Evolutionary conservation across 2,329 filamentous ascomycete genomes (phyloP), one percentile per base, ranked within the genome.

Genomic region (Emergomyces pasteurianus): DNA sequence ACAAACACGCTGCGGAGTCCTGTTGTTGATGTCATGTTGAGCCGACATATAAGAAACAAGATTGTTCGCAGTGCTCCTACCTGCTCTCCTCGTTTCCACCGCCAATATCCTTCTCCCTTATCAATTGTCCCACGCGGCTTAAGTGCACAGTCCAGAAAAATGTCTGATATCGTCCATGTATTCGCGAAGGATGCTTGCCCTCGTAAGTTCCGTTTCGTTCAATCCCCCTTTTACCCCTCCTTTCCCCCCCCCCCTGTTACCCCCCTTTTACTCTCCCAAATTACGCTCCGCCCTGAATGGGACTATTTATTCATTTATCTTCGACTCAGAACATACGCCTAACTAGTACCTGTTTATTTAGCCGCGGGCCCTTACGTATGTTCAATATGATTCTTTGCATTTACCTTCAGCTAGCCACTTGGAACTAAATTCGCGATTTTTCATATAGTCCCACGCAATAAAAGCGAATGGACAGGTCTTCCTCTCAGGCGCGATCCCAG

Each of bases 401-500:
- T 60, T 23, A 49, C 57, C 56, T 57, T 36, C 59, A 59, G 52
- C 31, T 46, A 47, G 18, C 26, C 53, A 34, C n/a, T 38, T 36
- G 50, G 28, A 16, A 26, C 28, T 52, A 40, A 43, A 18, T 8
- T n/a, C 34, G 18, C 21, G 31, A 43, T 43, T 26, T 52, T 16
- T 10, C 14, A 1, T 62, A 23, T 63, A 79, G 75, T 77, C 76
- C 69, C 78, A 79, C 76, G 87, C 86, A 68, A 86, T 90, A 73
- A 80, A 83, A 67, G 86, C 86, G 63, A 84, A 84, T 65, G 82
- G 83, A 65, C 79, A 86, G 65, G 81, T 90, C 74, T 90, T 84
- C 75, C 81, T 87, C 70, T 89, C 86, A 0, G 87, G 87, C 65
- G 84, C 89, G 75, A 92, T 95, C 71, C 90, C 90, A 64, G 83